These are phyloP conservation scores for Trichoderma asperelloides DNA, from an alignment of 495 filamentous ascomycete species.

Conservation along the genomic window DNA sequence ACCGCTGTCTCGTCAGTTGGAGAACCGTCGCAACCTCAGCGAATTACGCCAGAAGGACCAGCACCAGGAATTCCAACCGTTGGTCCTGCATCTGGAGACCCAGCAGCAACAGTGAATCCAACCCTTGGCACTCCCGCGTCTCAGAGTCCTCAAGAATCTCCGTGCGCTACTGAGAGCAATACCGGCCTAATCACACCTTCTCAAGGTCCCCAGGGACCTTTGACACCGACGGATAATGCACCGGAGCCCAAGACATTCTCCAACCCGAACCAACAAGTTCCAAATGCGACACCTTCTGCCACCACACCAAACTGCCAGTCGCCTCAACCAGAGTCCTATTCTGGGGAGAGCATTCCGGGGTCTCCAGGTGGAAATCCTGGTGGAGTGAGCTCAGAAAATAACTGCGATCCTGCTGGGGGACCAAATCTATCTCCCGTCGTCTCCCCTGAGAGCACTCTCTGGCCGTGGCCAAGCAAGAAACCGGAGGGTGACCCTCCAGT, in stretches of 20 bases:
- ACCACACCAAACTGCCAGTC: background rate
- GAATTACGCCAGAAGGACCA: background rate
- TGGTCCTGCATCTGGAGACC: background rate
- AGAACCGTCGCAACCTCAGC: background rate
- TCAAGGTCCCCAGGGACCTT: background rate
- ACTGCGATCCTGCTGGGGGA: background rate
- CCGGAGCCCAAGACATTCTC: constrained; percentile 2
- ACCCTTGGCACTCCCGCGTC: background rate
- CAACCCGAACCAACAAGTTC: background rate
- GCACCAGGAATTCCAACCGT: background rate
- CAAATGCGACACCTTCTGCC: background rate
- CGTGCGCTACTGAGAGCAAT: background rate
- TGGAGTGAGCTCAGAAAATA: background rate
- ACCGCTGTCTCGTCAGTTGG: background rate
- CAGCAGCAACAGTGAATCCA: background rate
- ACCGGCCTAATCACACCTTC: background rate
- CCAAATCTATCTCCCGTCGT: background rate
- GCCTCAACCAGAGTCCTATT: background rate
- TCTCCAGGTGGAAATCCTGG: background rate
- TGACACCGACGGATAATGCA: background rate
- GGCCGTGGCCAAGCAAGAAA: constrained; percentile 1
- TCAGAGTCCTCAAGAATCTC: background rate
- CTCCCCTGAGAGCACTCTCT: background rate
- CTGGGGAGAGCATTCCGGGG: background rate
- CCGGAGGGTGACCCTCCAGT: background rate